Evolutionary conservation across 148 eudicot genomes (phyloP).

Genomic region (Vaccinium corymbosum): DNA sequence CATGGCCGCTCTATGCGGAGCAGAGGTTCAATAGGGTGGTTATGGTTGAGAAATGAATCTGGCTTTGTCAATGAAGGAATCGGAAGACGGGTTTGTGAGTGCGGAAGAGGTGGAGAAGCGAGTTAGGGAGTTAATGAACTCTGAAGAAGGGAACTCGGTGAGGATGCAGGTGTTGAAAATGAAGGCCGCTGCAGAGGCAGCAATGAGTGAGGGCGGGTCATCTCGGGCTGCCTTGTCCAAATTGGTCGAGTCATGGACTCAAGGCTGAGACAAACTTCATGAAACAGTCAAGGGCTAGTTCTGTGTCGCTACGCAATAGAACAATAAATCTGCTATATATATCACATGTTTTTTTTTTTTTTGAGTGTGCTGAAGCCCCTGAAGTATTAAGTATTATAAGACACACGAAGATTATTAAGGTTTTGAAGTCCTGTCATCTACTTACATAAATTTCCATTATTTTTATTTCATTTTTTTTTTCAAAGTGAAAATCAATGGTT

Average conservation of each 20-base stretch:
- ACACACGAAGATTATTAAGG: not conserved
- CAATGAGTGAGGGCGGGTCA: constrained; percentile 26
- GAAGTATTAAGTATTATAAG: not conserved
- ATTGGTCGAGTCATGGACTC: constrained; percentile 17
- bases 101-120: constrained; percentile 37
- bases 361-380: not conserved
- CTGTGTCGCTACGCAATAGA: not conserved
- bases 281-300: not conserved
- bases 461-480: too few relatives aligned
- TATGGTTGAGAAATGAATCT: constrained; percentile 39
- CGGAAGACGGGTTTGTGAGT: constrained; percentile 34
- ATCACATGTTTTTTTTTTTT: not conserved
- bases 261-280: not conserved
- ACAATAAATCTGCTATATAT: not conserved
- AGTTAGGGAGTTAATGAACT: constrained; percentile 37
- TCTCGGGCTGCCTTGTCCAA: constrained; percentile 25
- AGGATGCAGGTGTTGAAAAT: constrained; percentile 21
- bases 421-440: not conserved
- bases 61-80: constrained; percentile 31
- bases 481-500: too few relatives aligned
- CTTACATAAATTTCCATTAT: too few relatives aligned
- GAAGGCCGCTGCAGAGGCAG: constrained; percentile 22
- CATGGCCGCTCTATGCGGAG: constrained; percentile 56
- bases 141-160: constrained; percentile 22
- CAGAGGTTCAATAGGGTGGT: constrained; percentile 38